These are phyloP conservation scores for Mycena sanguinolenta DNA, from an alignment of 768 basidiomycete species.

Conservation along the genomic window DNA sequence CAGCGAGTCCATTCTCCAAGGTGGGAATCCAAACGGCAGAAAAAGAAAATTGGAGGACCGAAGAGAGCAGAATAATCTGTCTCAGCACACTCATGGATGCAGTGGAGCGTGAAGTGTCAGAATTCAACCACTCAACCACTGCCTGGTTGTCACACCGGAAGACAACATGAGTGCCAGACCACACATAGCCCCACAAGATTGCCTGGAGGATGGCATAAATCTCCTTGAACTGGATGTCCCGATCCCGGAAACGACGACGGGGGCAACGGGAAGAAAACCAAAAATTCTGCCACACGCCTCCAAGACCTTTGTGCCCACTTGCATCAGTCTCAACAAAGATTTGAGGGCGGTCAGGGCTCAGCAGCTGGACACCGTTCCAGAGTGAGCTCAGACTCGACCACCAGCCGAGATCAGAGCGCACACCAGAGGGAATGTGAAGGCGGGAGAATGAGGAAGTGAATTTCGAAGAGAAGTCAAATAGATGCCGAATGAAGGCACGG, in stretches of 20 bases:
- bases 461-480: constrained; percentile 45
- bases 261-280: constrained; percentile 47
- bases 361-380: constrained; percentile 48
- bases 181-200: constrained; percentile 41
- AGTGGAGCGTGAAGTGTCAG: no score
- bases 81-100: constrained; percentile 2
- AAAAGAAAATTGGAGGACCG: constrained; percentile 27
- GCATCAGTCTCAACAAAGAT: constrained; percentile 48
- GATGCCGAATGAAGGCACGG: constrained; percentile 43
- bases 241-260: constrained; percentile 37
- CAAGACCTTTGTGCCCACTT: constrained; percentile 40
- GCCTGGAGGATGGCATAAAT: constrained; percentile 48
- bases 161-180: constrained; percentile 41
- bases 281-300: constrained; percentile 8
- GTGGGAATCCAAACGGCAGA: constrained; percentile 31
- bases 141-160: constrained; percentile 49
- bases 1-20: constrained; percentile 30
- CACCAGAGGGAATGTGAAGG: constrained; percentile 42
- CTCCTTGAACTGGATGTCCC: constrained; percentile 53
- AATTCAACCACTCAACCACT: constrained; percentile 26
- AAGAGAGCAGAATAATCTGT: constrained; percentile 20
- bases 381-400: constrained; percentile 43
- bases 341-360: constrained; percentile 19
- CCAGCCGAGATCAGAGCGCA: constrained; percentile 38
- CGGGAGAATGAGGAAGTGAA: constrained; percentile 40